Base-by-base conservation (phyloP, 78 protist genomes). In the Dictyostelium purpureum region DNA sequence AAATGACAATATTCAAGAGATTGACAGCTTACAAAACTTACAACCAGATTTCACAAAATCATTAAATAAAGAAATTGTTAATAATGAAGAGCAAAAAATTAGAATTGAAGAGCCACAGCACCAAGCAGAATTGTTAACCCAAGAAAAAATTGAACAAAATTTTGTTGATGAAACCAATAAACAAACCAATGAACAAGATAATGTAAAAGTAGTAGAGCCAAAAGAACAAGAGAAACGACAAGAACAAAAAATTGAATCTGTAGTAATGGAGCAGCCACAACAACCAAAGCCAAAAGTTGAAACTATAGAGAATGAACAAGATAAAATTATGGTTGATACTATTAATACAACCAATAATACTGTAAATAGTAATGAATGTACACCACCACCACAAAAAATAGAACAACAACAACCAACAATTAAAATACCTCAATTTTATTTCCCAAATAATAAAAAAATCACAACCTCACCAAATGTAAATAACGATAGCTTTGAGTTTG, bases 381-480 rank as follows among this genome's bases (percentile, higher is more conserved):
- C 21, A 4, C 31, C 21, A 69, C 26, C 9, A 69, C 45, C n/a
- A 69, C 49, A 14, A 42, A 42, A 69, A 28, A 42, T 56, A 56
- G 21, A 69, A 18, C n/a, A 79, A 79, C 47, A 63, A 45, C 65
- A 63, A 59, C 61, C 21, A 65, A 12, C 11, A 26, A 56, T 77
- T 26, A 14, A 19, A 1, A 52, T 85, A 45, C 92, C 92, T 10
- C 83, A 77, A 73, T 85, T 85, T 59, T 85, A 73, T 52, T 75
- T 75, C 37, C 81, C 81, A 51, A 75, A 35, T n/a, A 51, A 9
- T 5, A 31, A 18, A 75, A 1, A 18, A 18, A 2, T 51, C 6
- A 63, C 3, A 16, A 24, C 42, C 4, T 28, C 5, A 5, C 42
- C 6, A 47, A n/a, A n/a, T n/a, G n/a, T n/a, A n/a, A n/a, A n/a